Conservation (phyloP, 2,329 filamentous ascomycete species). For the Microdochium bolleyi region DNA sequence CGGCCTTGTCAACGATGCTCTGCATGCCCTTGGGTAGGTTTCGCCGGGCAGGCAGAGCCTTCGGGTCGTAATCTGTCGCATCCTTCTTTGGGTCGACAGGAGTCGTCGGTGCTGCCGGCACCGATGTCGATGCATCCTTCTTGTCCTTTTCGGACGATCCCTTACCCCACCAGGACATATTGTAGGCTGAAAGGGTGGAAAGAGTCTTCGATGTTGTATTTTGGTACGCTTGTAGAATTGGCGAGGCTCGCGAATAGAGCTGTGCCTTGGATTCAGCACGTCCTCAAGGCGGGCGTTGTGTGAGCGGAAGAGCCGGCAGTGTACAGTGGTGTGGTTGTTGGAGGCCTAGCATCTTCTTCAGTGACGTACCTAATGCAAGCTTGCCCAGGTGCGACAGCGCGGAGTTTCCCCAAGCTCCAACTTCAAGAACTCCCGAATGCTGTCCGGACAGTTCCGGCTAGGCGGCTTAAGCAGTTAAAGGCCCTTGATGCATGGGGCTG, state of each 20-base stretch:
- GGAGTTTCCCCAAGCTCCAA: too few species aligned
- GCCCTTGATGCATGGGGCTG: too few species aligned
- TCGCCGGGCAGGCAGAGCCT: constrained; percentile 37
- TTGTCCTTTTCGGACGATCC: constrained; percentile 15
- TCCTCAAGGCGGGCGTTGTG: too few species aligned
- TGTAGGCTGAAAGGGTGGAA: neutral
- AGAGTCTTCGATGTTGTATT: neutral
- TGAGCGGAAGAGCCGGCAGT: too few species aligned
- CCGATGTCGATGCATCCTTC: constrained; percentile 13
- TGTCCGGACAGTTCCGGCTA: too few species aligned
- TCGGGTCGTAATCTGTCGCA: constrained; percentile 30
- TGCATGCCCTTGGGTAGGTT: constrained; percentile 49
- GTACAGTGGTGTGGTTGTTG: too few species aligned
- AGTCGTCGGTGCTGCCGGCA: constrained; percentile 7
- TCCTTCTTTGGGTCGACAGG: constrained; percentile 18
- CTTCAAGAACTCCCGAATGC: too few species aligned
- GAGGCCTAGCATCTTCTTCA: too few species aligned
- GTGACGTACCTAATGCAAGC: too few species aligned
- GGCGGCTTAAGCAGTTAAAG: too few species aligned
- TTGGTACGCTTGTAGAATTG: neutral
- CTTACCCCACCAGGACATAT: constrained; percentile 21
- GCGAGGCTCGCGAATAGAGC: neutral
- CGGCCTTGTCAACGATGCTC: constrained; percentile 47
- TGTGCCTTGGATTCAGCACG: neutral
- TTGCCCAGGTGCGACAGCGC: too few species aligned